Evolutionary conservation across 768 basidiomycete genomes (phyloP).

Genomic region (Heimioporus sp.): DNA sequence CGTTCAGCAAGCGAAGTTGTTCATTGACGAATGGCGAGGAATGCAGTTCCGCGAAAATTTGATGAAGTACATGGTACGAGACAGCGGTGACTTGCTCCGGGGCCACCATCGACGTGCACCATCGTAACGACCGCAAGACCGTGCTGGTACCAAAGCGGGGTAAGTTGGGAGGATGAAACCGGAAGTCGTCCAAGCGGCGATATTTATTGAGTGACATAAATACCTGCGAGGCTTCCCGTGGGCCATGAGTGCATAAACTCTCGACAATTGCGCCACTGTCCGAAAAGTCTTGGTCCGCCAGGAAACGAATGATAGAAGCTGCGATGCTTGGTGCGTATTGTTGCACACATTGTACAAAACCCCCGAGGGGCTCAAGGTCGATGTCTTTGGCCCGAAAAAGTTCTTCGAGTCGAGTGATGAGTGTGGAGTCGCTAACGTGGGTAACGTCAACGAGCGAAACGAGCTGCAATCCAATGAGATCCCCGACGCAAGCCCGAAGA

Average conservation of each 20-base stretch:
- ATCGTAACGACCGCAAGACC: slow-evolving; percentile 55
- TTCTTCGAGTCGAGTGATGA: slow-evolving; percentile 32
- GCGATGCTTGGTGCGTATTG: slow-evolving; percentile 57
- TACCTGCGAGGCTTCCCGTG: slow-evolving; percentile 36
- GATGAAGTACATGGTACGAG: slow-evolving; percentile 75
- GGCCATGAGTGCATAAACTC: slow-evolving; percentile 39
- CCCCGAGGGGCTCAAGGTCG: slow-evolving; percentile 25
- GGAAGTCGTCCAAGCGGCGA: slow-evolving; percentile 46
- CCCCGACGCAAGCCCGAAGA: slow-evolving; percentile 61
- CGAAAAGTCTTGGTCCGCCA: slow-evolving; percentile 68
- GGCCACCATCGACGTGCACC: slow-evolving; percentile 49
- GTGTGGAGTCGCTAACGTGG: slow-evolving; percentile 11
- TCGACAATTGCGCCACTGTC: slow-evolving; percentile 46
- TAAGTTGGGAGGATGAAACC: slow-evolving; percentile 61
- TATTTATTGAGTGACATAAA: slow-evolving; percentile 55
- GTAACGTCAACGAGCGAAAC: slow-evolving; percentile 43
- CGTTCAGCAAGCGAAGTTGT: slow-evolving; percentile 71
- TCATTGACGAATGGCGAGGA: slow-evolving; percentile 76
- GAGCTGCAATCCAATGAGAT: slow-evolving; percentile 63
- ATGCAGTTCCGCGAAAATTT: slow-evolving; percentile 66
- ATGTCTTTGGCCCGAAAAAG: slow-evolving; percentile 35
- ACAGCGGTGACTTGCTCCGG: slow-evolving; percentile 50
- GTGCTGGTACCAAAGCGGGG: slow-evolving; percentile 52
- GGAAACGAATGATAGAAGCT: slow-evolving; percentile 54
- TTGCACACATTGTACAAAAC: slow-evolving; percentile 36